Evolutionary conservation across 306 rosid genomes (phyloP).

Genomic region (Alnus rubra): DNA sequence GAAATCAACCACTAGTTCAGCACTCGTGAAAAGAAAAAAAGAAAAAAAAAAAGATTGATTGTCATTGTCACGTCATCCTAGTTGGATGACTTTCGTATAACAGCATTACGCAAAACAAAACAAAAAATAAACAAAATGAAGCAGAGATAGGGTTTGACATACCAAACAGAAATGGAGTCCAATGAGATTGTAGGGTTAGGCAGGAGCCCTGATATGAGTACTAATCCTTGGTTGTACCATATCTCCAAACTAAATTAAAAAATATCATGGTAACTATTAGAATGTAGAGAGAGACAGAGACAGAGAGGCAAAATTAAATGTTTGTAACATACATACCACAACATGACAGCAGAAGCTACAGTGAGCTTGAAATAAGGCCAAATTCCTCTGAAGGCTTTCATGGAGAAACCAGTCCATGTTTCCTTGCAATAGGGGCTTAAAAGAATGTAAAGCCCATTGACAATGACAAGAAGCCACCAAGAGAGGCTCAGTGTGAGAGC

Average conservation of each 20-base stretch:
- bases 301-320: not conserved
- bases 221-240: conserved; percentile 83
- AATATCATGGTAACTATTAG: not conserved
- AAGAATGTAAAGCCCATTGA: conserved; percentile 58
- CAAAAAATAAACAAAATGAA: too few species aligned
- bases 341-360: conserved; percentile 64
- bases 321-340: conserved; percentile 49
- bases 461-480: conserved; percentile 64
- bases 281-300: not conserved
- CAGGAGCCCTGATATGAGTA: conserved; percentile 73
- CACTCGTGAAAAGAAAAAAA: too few species aligned
- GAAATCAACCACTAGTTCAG: too few species aligned
- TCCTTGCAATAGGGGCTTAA: conserved; percentile 64
- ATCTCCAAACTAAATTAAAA: conserved; percentile 64
- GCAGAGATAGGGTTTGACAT: not conserved
- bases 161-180: conserved; percentile 64
- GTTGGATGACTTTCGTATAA: too few species aligned
- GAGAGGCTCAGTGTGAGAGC: conserved; percentile 68
- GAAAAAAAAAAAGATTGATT: too few species aligned
- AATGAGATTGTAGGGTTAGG: conserved; percentile 56
- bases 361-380: conserved; percentile 84
- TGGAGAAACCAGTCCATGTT: conserved; percentile 75
- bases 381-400: conserved; percentile 54
- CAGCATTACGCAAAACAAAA: too few species aligned
- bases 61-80: too few species aligned